A percentile compares a stretch with the other conserved stretches of the same genome.
Conservation (phyloP, 495 filamentous ascomycete genomes). For the Extremus antarcticus region DNA sequence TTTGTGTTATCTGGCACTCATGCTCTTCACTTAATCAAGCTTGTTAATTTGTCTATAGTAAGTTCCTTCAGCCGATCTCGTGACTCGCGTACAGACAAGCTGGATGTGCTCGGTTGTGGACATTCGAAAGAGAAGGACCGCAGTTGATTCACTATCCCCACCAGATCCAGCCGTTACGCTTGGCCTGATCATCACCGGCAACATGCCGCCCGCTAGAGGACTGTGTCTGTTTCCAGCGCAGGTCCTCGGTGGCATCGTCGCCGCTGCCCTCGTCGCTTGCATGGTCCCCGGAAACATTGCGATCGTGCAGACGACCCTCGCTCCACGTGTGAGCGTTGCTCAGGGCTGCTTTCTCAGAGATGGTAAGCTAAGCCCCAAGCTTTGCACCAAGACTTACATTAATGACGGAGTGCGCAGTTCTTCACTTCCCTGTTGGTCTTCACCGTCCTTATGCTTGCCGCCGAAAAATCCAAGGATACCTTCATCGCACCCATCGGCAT, state of each 20-base stretch:
- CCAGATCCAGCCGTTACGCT: constrained; percentile 37
- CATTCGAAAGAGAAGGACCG: neutral
- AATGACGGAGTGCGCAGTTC: constrained; percentile 31
- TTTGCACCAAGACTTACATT: neutral
- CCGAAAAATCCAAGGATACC: constrained; percentile 66
- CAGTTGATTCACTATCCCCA: neutral
- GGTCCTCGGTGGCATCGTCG: constrained; percentile 44
- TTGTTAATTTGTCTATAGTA: constrained; percentile 27
- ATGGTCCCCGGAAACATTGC: constrained; percentile 48
- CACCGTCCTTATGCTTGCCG: constrained; percentile 68
- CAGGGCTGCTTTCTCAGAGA: constrained; percentile 68
- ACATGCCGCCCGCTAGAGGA: constrained; percentile 42
- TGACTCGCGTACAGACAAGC: neutral
- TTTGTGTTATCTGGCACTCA: constrained; percentile 34
- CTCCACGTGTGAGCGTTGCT: constrained; percentile 43
- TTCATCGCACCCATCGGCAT: constrained; percentile 69
- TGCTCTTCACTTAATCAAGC: constrained; percentile 32
- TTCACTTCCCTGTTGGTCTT: constrained; percentile 64
- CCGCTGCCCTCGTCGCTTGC: constrained; percentile 46
- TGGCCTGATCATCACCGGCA: constrained; percentile 44
- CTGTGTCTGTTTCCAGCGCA: constrained; percentile 41
- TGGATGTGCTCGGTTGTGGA: neutral
- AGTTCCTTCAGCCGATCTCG: neutral
- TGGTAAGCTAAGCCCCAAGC: constrained; percentile 23
- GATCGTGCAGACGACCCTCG: constrained; percentile 44